Base-by-base conservation (phyloP, 2,329 filamentous ascomycete genomes). In the Leptosphaerulina australis region DNA sequence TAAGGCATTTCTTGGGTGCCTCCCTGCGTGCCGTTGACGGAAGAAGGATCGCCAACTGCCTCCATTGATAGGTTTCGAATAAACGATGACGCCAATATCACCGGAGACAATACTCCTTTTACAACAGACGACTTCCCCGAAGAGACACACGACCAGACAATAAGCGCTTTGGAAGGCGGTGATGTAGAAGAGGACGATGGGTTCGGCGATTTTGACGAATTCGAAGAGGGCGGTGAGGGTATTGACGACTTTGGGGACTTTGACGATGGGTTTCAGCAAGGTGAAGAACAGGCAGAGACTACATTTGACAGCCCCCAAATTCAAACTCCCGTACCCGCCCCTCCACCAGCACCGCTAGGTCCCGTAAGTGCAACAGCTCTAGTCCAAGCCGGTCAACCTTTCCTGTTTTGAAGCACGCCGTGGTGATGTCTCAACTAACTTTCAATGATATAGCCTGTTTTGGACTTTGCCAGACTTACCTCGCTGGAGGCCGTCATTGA, bases 201-300 rank as follows among this genome's bases (percentile, higher is more conserved):
- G 59, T 84, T 85, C 69, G 63, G 58, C 55, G 86, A 89, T 64
- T 90, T 90, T 74, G 85, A 85, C 67, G 81, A 86, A 55, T 83
- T 86, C 66, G 78, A 80, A 64, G 74, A 79, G 59, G 76, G 83
- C 56, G 77, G 77, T 44, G 70, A 73, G 31, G 77, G 68, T 35
- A 57, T 58, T 28, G 77, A 78, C 64, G 78, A 80, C 63, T 80
- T 80, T 73, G 78, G 77, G 55, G 78, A 80, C 63, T 80, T 81
- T 64, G 78, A 79, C 60, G 77, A 77, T 66, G 73, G 70, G 53
- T 74, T 75, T 68, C 70, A 70, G 62, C 68, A 73, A 62, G 68
- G 71, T 60, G 66, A 69, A 58, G 61, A 68, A 54, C 63, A 72
- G 58, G 60, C 64, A 63, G 65, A 72, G 62, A 66, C 69, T 62